A percentile compares a stretch with the other conserved stretches of the same genome.
Conservation (phyloP, 495 filamentous ascomycete species). For the Penicillium canescens region DNA sequence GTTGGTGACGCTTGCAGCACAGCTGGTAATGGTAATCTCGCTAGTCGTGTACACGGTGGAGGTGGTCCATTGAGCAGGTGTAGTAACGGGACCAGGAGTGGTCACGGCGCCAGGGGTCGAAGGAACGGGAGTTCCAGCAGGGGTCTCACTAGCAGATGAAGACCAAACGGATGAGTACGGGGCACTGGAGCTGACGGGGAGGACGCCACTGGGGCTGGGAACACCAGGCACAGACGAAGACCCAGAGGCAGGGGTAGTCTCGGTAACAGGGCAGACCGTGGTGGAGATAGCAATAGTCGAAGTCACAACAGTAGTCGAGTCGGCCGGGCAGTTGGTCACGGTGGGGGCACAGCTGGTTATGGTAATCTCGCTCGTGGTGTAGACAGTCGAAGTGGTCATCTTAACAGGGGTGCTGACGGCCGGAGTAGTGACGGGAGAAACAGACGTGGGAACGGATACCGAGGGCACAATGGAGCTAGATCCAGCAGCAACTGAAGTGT, state of each 20-base stretch:
- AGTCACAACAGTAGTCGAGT: constrained; percentile 52
- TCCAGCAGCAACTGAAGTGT: constrained; percentile 5
- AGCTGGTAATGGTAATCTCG: constrained; percentile 58
- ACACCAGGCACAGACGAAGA: constrained; percentile 3
- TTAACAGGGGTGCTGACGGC: constrained; percentile 11
- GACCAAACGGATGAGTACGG: not conserved
- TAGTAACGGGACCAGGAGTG: constrained; percentile 16
- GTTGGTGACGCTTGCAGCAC: constrained; percentile 54
- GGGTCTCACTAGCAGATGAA: not conserved
- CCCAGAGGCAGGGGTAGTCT: constrained; percentile 22
- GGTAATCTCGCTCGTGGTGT: constrained; percentile 56
- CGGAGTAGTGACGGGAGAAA: constrained; percentile 14
- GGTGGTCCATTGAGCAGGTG: constrained; percentile 39
- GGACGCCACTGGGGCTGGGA: not conserved
- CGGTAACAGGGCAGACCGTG: constrained; percentile 57
- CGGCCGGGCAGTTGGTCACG: constrained; percentile 60
- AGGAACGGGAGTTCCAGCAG: not conserved
- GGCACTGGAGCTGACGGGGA: not conserved
- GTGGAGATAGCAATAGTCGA: constrained; percentile 59
- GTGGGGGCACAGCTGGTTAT: constrained; percentile 57
- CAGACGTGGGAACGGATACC: not conserved
- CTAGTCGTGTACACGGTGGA: constrained; percentile 63
- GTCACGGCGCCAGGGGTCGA: constrained; percentile 6
- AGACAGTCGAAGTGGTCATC: constrained; percentile 60
- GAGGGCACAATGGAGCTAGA: constrained; percentile 1